Evolutionary conservation across 2,329 filamentous ascomycete genomes (phyloP).

Genomic region (Rutstroemia sp.): DNA sequence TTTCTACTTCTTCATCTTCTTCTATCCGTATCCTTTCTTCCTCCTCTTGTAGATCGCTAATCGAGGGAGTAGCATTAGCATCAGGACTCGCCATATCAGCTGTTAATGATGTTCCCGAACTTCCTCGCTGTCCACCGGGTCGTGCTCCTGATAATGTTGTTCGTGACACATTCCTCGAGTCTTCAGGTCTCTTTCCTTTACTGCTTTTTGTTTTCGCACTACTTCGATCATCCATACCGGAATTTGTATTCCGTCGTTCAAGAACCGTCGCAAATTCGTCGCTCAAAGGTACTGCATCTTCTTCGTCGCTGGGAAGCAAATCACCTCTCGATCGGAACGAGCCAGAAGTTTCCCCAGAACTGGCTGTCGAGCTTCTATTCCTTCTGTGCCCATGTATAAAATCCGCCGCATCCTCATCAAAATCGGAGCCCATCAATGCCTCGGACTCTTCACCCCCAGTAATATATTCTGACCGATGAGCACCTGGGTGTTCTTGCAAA

Average conservation of each 20-base stretch:
- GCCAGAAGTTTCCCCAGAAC: conserved; percentile 74
- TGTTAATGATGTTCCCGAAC: conserved; percentile 28
- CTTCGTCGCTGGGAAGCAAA: conserved; percentile 78
- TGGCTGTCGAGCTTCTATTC: conserved; percentile 64
- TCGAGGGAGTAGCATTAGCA: conserved; percentile 36
- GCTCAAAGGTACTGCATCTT: conserved; percentile 83
- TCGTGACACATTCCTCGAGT: conserved; percentile 46
- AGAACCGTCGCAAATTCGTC: conserved; percentile 87
- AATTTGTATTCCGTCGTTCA: conserved; percentile 57
- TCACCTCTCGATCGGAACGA: conserved; percentile 84
- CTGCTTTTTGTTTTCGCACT: conserved; percentile 57
- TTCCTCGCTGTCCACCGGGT: conserved; percentile 13
- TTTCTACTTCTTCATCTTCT: conserved; percentile 47
- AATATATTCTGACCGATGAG: conserved; percentile 34
- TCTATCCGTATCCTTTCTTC: conserved; percentile 39
- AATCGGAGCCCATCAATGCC: conserved; percentile 54
- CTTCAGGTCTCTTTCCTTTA: conserved; percentile 46
- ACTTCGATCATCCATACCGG: conserved; percentile 58
- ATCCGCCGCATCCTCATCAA: conserved; percentile 18
- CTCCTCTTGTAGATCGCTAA: conserved; percentile 46
- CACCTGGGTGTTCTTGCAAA: conserved; percentile 75
- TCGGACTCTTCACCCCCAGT: conserved; percentile 49
- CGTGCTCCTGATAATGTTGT: conserved; percentile 30
- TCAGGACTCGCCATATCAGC: conserved; percentile 29
- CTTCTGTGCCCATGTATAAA: conserved; percentile 33